phyloP scores from a whole-genome alignment of 164 flowering plant genomes.

The Protea cynaroides region DNA sequence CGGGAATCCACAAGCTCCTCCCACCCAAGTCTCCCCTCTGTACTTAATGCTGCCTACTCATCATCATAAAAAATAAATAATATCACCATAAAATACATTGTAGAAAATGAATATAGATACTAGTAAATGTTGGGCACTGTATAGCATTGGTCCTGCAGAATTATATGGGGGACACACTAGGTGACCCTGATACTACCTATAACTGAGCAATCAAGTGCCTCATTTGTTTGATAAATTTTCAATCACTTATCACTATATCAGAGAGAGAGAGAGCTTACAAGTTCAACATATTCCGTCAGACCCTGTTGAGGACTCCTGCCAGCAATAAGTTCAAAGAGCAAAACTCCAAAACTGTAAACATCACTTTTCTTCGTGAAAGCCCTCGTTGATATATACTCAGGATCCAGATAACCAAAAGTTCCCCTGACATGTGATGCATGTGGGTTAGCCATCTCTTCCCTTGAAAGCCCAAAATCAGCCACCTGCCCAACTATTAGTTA shows the following conservation, averaged over 20 bases:
- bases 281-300: conserved; percentile 82
- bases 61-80: conserved; percentile 5
- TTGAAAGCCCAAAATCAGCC: conserved; percentile 96
- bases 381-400: conserved; percentile 81
- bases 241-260: neutral
- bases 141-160: neutral
- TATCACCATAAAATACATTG: neutral
- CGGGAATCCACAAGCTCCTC: conserved; percentile 85
- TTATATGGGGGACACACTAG: too few species aligned
- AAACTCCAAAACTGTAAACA: conserved; percentile 88
- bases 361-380: conserved; percentile 90
- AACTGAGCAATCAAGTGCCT: neutral
- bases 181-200: neutral
- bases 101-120: neutral
- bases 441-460: conserved; percentile 73
- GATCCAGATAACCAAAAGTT: conserved; percentile 97
- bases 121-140: neutral
- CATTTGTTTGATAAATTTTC: neutral
- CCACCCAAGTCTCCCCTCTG: conserved; percentile 83
- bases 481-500: conserved; percentile 43
- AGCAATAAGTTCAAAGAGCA: conserved; percentile 85
- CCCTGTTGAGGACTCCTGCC: conserved; percentile 92
- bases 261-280: conserved; percentile 34
- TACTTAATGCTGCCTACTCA: conserved; percentile 73
- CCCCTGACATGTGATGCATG: conserved; percentile 71